Conservation (phyloP, 352 stramenopile genomes). For the Hyaloperonospora arabidopsidis region DNA sequence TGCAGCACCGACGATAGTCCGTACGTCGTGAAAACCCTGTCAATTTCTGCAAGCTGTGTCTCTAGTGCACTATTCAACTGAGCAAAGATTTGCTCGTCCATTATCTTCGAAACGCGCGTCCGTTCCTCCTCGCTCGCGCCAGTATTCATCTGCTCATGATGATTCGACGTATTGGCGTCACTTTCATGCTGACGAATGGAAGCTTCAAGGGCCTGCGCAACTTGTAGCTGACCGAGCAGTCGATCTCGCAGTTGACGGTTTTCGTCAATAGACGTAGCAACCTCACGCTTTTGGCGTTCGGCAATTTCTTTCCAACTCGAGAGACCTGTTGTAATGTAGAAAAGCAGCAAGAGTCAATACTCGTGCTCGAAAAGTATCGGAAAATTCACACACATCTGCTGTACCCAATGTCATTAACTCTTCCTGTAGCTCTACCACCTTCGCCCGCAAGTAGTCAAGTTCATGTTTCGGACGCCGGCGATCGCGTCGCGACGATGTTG, state of each 20-base stretch:
- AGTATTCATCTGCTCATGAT: background rate
- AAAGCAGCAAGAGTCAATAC: slow-evolving; percentile 3
- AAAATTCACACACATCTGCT: background rate
- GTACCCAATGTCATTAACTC: slow-evolving; percentile 12
- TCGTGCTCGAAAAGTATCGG: background rate
- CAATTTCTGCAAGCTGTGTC: slow-evolving; percentile 13
- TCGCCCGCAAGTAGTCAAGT: slow-evolving; percentile 24
- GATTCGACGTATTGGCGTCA: background rate
- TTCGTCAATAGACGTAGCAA: slow-evolving; percentile 12
- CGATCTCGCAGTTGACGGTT: slow-evolving; percentile 21
- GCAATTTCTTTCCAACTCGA: slow-evolving; percentile 21
- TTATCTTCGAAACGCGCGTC: slow-evolving; percentile 1
- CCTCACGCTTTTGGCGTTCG: slow-evolving; percentile 14
- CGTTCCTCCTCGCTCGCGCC: background rate
- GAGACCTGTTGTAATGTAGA: background rate
- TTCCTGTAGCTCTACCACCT: slow-evolving; percentile 22
- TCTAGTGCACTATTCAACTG: slow-evolving; percentile 15
- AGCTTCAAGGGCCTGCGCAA: slow-evolving; percentile 21
- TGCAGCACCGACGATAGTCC: slow-evolving; percentile 16
- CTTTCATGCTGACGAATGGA: slow-evolving; percentile 19
- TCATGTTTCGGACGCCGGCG: slow-evolving; percentile 31
- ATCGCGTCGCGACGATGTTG: slow-evolving; percentile 20
- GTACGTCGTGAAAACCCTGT: slow-evolving; percentile 13
- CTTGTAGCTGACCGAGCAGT: slow-evolving; percentile 20
- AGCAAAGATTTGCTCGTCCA: slow-evolving; percentile 17